phyloP scores from a whole-genome alignment of 306 rosid species.

The Cicer judaicum region DNA sequence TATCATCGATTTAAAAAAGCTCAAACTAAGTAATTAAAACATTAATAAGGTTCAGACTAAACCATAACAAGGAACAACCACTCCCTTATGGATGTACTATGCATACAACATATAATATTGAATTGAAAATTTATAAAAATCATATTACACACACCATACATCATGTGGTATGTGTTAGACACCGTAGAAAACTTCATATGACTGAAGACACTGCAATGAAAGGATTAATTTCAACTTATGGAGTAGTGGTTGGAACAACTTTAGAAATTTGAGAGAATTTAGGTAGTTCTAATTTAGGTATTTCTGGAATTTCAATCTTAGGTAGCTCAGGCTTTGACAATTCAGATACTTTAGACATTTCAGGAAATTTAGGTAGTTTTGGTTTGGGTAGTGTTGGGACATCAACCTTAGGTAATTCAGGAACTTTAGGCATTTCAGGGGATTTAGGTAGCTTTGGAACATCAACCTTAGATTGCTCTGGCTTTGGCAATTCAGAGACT shows the following conservation, averaged over 20 bases:
- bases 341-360: background rate
- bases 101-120: background rate
- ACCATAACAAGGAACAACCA: background rate
- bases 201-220: background rate
- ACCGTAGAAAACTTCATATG: background rate
- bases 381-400: background rate
- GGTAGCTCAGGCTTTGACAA: background rate
- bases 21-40: background rate
- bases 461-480: too few relatives aligned
- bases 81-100: background rate
- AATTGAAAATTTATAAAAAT: background rate
- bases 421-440: background rate
- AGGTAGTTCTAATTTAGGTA: background rate
- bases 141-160: background rate
- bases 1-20: background rate
- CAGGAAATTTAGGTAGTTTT: background rate
- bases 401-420: background rate
- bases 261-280: background rate
- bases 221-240: background rate
- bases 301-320: background rate
- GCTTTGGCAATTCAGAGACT: background rate
- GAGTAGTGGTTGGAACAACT: constrained; percentile 14
- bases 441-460: background rate
- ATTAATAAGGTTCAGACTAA: background rate
- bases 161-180: background rate